These are phyloP conservation scores for Trypanosoma conorhini DNA, from an alignment of 208 protist species.

Conservation along the genomic window DNA sequence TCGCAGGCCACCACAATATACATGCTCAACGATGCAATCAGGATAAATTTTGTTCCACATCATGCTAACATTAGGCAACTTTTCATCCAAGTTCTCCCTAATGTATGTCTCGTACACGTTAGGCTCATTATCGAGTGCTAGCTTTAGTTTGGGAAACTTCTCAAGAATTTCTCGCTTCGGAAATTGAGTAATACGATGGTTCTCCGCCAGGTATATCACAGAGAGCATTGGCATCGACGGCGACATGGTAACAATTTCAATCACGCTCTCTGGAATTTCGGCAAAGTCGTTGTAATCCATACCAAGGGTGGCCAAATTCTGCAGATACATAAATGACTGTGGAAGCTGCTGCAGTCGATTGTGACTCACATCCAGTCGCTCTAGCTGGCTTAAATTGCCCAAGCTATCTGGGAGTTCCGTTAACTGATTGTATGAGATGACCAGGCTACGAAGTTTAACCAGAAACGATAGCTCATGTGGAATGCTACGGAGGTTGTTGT, in stretches of 20 bases:
- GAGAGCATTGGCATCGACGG: constrained; percentile 32
- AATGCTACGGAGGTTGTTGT: constrained; percentile 67
- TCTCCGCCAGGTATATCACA: constrained; percentile 76
- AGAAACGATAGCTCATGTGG: constrained; percentile 79
- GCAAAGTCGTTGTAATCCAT: constrained; percentile 88
- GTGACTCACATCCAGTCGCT: constrained; percentile 79
- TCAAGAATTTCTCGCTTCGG: constrained; percentile 40
- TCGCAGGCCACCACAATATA: constrained; percentile 87
- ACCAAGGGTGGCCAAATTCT: constrained; percentile 43
- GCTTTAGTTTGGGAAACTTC: constrained; percentile 56
- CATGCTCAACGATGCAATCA: constrained; percentile 74
- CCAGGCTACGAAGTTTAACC: constrained; percentile 52
- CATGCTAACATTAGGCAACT: constrained; percentile 73
- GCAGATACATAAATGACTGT: constrained; percentile 66
- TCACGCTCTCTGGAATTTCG: constrained; percentile 61
- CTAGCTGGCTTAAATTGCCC: constrained; percentile 59
- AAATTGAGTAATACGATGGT: constrained; percentile 63
- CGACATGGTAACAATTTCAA: constrained; percentile 41
- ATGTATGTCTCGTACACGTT: constrained; percentile 68
- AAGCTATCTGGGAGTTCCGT: constrained; percentile 69
- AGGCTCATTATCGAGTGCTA: constrained; percentile 88
- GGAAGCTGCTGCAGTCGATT: constrained; percentile 72
- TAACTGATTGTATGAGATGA: constrained; percentile 85
- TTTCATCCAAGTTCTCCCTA: constrained; percentile 40
- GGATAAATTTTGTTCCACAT: constrained; percentile 93